Evolutionary conservation across 2,329 filamentous ascomycete species (phyloP), one percentile per base, ranked within the genome.

Genomic region (Raffaelea deltoideospora): DNA sequence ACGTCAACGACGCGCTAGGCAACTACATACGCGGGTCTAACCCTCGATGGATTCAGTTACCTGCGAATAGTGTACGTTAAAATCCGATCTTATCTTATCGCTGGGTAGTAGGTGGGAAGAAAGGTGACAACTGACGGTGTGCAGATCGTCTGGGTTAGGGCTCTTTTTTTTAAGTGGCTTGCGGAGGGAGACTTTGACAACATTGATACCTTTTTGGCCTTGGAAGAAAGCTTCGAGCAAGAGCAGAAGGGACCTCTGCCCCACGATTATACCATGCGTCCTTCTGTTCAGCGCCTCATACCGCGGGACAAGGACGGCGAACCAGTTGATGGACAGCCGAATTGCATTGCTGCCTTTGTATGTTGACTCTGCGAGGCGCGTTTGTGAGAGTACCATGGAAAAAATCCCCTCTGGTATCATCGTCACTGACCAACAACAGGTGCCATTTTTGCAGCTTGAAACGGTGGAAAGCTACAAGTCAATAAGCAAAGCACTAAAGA

Each of bases 371-470:
- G 27, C 39, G 45, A 38, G 44, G 53, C 37, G 37, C 11, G 3
- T 26, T 29, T n/a, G n/a, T n/a, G n/a, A n/a, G n/a, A 4, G 21
- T 21, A 4, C 2, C 20, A 0, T 22, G 13, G 54, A 33, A 50
- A 1, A 36, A 54, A 34, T 14, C 3, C n/a, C 14, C 20, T 4
- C 10, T 15, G 26, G n/a, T n/a, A n/a, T n/a, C 14, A 49, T 52
- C 41, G 48, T 58, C 37, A 51, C 53, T 30, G 41, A 54, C 6
- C n/a, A n/a, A n/a, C 11, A 13, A 22, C 67, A 74, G 54, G 76
- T 78, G 70, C 74, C 74, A 0, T 79, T 76, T 45, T 53, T 79
- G 4, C 73, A 78, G 47, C 78, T 76, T 35, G 74, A 79, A 47
- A 74, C 71, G 0, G 62, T 74, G 32, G 56, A 63, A 33, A 56